Evolutionary conservation across 768 basidiomycete genomes (phyloP).

Genomic region (Trichaptum fuscoviolaceum): DNA sequence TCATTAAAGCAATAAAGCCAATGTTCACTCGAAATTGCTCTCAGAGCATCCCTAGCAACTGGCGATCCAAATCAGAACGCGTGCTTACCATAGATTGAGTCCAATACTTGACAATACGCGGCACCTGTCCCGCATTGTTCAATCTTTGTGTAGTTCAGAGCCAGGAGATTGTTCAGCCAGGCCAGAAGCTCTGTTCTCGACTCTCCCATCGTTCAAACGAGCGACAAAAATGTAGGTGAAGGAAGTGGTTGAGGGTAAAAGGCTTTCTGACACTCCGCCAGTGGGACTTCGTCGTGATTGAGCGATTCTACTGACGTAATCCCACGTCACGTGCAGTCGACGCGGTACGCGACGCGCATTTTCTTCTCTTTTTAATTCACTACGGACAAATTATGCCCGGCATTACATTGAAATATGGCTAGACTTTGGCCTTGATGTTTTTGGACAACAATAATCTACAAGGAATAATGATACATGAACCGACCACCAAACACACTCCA

Average conservation of each 20-base stretch:
- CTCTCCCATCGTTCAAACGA: conserved; percentile 43
- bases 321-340: background rate
- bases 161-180: conserved; percentile 94
- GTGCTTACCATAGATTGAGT: conserved; percentile 82
- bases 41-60: background rate
- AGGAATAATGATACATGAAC: conserved; percentile 51
- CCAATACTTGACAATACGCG: conserved; percentile 92
- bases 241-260: background rate
- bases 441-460: conserved; percentile 26
- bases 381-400: background rate
- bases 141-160: conserved; percentile 86
- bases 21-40: conserved; percentile 10
- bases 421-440: background rate
- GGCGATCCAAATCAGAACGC: background rate
- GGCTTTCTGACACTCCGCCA: background rate
- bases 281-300: background rate
- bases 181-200: conserved; percentile 83
- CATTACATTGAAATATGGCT: background rate
- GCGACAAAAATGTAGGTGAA: conserved; percentile 5
- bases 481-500: conserved; percentile 52
- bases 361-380: background rate
- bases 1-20: conserved; percentile 6
- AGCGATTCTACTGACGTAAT: background rate
- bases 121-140: conserved; percentile 90
- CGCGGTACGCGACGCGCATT: background rate